Conservation (phyloP, 176 grass and related monocot species). For the Triticum monococcum region DNA sequence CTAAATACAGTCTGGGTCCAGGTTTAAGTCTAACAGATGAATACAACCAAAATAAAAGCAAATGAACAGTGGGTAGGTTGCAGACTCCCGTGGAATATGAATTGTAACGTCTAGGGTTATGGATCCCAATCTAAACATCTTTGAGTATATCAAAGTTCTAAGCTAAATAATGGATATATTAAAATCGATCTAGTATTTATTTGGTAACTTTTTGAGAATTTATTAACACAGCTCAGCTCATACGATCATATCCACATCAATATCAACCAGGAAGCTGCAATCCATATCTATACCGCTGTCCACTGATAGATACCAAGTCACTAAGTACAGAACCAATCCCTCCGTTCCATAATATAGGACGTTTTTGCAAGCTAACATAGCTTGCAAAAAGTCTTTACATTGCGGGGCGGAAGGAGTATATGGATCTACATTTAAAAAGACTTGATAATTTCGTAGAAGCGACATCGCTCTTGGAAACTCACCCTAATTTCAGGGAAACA, state of each 20-base stretch:
- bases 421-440: not conserved
- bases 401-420: not conserved
- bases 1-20: not conserved
- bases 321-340: not conserved
- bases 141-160: not conserved
- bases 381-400: no score
- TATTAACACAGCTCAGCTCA: not conserved
- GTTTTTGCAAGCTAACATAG: no score
- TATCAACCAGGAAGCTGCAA: not conserved
- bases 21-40: not conserved
- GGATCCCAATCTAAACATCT: not conserved
- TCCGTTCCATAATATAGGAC: no score
- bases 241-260: slow-evolving; percentile 5
- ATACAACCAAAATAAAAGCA: not conserved
- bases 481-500: slow-evolving; percentile 87
- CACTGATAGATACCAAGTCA: not conserved
- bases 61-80: not conserved
- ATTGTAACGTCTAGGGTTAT: not conserved
- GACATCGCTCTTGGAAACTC: not conserved
- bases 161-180: not conserved
- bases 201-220: not conserved
- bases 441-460: not conserved
- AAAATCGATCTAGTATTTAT: not conserved
- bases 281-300: not conserved
- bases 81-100: not conserved